Percentiles rank a stretch among this genome's conserved stretches.
Evolutionary conservation across 2,329 filamentous ascomycete species (phyloP).

Genomic region (Neofusicoccum cordaticola): DNA sequence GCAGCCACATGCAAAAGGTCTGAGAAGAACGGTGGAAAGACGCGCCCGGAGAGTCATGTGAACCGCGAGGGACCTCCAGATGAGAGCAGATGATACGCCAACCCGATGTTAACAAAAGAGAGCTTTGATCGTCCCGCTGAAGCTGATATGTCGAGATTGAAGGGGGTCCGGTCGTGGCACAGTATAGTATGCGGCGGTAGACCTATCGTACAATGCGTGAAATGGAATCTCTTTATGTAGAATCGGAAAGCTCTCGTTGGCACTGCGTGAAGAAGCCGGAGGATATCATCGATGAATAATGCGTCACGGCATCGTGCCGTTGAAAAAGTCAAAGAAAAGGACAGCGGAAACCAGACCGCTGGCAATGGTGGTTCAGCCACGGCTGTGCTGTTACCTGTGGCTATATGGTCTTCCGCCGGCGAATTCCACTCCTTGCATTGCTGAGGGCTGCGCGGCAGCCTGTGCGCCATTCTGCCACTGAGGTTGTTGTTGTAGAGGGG

Average conservation of each 20-base stretch:
- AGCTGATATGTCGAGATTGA: conserved; percentile 9
- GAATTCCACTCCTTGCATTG: conserved; percentile 54
- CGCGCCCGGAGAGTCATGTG: not conserved
- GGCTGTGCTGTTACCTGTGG: conserved; percentile 10
- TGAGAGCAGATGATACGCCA: conserved; percentile 8
- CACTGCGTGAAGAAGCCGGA: not conserved
- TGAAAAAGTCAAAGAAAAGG: not conserved
- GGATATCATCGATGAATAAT: not conserved
- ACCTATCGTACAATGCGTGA: conserved; percentile 17
- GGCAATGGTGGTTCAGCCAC: not conserved
- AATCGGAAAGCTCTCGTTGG: conserved; percentile 1
- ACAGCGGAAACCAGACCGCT: not conserved
- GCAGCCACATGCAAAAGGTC: not conserved
- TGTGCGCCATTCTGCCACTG: conserved; percentile 24
- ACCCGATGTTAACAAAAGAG: conserved; percentile 8
- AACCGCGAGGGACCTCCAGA: not conserved
- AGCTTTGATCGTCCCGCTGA: not conserved
- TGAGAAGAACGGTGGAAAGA: not conserved
- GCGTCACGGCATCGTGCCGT: not conserved
- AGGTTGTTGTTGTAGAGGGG: conserved; percentile 38
- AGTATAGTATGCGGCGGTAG: conserved; percentile 10
- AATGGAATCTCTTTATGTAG: conserved; percentile 8
- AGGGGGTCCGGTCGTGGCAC: not conserved
- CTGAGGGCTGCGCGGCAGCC: conserved; percentile 32
- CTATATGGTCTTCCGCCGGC: conserved; percentile 32